Percentiles rank a stretch among this genome's conserved stretches.
These are phyloP conservation scores for Fistulifera solaris DNA, from an alignment of 108 stramenopile genomes.

Conservation along the genomic window DNA sequence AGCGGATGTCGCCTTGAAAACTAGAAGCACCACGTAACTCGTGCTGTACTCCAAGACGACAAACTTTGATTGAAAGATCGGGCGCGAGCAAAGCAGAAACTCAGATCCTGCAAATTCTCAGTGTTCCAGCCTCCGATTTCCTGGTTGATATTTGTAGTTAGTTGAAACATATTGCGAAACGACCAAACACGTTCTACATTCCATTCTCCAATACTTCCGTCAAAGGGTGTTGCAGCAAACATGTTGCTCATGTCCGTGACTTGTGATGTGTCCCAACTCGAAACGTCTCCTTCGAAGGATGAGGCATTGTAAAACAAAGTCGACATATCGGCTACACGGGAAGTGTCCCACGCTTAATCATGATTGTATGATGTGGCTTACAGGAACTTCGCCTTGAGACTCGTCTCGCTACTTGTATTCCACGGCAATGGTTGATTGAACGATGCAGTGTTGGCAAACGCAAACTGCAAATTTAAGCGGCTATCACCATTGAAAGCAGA, in stretches of 20 bases:
- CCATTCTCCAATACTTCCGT: conserved; percentile 1
- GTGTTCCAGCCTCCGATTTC: conserved; percentile 13
- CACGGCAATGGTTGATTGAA: too few relatives aligned
- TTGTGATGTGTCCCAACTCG: conserved; percentile 17
- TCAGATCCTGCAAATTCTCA: conserved; percentile 2
- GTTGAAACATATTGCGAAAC: too few relatives aligned
- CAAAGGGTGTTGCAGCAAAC: conserved; percentile 22
- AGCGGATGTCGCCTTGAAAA: neutral
- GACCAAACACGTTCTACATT: neutral
- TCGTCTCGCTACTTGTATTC: too few relatives aligned
- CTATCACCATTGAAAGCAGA: too few relatives aligned
- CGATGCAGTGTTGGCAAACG: too few relatives aligned
- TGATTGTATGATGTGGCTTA: too few relatives aligned
- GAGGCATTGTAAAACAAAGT: conserved; percentile 19
- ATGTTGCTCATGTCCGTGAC: conserved; percentile 17
- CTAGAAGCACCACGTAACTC: neutral
- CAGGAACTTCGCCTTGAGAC: too few relatives aligned
- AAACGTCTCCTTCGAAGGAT: conserved; percentile 21
- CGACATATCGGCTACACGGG: conserved; percentile 21
- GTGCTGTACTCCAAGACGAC: neutral
- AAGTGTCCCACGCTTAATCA: conserved; percentile 17
- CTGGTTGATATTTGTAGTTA: neutral
- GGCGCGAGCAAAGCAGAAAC: conserved; percentile 6
- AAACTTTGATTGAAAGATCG: conserved; percentile 5
- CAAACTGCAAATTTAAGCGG: too few relatives aligned